Conservation (phyloP, 2,329 filamentous ascomycete genomes). For the Triangularia setosa region DNA sequence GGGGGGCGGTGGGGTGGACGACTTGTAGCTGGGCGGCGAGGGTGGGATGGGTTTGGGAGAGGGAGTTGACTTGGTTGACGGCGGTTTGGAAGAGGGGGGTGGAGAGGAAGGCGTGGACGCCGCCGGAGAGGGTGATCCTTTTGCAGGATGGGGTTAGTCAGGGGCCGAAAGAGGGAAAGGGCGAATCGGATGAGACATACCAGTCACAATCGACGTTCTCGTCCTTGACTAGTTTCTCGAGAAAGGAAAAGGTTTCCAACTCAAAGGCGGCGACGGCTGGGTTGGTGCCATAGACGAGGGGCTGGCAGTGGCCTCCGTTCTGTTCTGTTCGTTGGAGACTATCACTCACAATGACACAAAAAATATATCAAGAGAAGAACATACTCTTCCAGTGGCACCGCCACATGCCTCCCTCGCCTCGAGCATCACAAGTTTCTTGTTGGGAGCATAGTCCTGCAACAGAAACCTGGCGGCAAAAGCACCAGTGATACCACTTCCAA, state of each 20-base stretch:
- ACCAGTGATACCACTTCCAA: slow-evolving; percentile 77
- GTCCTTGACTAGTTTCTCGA: slow-evolving; percentile 54
- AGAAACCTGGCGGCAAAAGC: slow-evolving; percentile 65
- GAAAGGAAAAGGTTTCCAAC: slow-evolving; percentile 60
- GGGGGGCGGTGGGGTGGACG: slow-evolving; percentile 28
- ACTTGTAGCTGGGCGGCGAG: slow-evolving; percentile 48
- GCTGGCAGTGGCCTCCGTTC: slow-evolving; percentile 74
- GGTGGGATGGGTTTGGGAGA: slow-evolving; percentile 52
- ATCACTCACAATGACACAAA: not conserved
- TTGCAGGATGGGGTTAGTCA: slow-evolving; percentile 43
- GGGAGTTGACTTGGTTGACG: slow-evolving; percentile 44
- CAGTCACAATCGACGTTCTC: slow-evolving; percentile 68
- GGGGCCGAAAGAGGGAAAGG: slow-evolving; percentile 36
- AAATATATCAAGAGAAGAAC: slow-evolving; percentile 29
- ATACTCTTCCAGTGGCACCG: slow-evolving; percentile 76
- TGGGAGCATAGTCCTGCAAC: slow-evolving; percentile 36
- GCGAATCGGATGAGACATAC: slow-evolving; percentile 33
- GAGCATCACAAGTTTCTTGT: slow-evolving; percentile 62
- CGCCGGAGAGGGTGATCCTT: slow-evolving; percentile 43
- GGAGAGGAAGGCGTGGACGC: slow-evolving; percentile 62
- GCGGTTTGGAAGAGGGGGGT: slow-evolving; percentile 51
- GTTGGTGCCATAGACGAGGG: slow-evolving; percentile 59
- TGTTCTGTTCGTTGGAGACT: slow-evolving; percentile 26
- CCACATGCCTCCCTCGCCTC: slow-evolving; percentile 78
- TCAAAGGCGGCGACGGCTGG: slow-evolving; percentile 67